phyloP scores from a whole-genome alignment of 441 rosid species.

The Populus hybrid region DNA sequence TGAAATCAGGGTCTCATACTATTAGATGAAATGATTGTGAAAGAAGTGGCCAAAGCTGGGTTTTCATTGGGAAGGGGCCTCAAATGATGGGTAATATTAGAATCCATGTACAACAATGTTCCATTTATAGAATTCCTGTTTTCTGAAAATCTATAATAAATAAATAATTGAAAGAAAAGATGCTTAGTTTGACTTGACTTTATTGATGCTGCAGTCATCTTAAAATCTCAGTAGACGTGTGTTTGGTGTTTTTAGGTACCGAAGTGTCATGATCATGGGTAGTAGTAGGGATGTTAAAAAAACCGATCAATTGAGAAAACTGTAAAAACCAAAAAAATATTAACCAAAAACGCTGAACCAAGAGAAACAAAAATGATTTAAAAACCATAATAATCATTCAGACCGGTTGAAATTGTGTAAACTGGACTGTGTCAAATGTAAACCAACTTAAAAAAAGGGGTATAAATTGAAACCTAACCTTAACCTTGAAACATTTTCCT shows the following conservation, averaged over 20 bases:
- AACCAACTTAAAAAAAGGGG: neutral
- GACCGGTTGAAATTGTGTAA: neutral
- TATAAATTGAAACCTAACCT: neutral
- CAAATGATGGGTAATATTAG: neutral
- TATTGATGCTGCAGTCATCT: neutral
- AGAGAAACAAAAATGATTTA: neutral
- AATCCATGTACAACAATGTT: neutral
- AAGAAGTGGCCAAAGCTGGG: conserved; percentile 6
- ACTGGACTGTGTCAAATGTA: neutral
- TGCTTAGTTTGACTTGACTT: neutral
- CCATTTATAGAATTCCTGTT: neutral
- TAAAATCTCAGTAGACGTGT: neutral
- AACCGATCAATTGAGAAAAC: neutral
- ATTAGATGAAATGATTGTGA: neutral
- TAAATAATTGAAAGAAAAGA: neutral
- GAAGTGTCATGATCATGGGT: neutral
- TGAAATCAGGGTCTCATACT: neutral
- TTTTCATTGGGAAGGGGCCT: conserved; percentile 1
- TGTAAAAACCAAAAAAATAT: neutral
- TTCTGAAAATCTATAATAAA: neutral
- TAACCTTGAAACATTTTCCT: neutral
- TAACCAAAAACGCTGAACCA: neutral
- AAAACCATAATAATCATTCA: no score
- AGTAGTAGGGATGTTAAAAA: neutral
- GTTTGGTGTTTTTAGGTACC: neutral